phyloP scores from a whole-genome alignment of 148 eudicot species.

The Vaccinium myrtillus region DNA sequence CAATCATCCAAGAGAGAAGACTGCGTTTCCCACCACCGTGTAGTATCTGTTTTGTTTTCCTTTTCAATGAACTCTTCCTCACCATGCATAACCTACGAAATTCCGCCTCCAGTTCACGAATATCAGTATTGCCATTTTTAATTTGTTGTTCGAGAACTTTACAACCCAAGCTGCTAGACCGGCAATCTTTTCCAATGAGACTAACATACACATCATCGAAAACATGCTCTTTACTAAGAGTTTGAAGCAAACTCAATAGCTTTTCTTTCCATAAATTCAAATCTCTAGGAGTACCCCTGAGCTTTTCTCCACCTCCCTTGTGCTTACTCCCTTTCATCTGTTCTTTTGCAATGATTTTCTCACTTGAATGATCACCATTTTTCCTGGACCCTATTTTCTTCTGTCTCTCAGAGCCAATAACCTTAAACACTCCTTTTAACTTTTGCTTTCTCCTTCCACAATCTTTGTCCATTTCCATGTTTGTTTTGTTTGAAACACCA shows the following conservation, averaged over 20 bases:
- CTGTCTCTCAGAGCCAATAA: too few species aligned
- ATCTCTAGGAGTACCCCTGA: constrained; percentile 16
- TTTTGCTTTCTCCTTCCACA: too few species aligned
- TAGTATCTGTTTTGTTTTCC: constrained; percentile 14
- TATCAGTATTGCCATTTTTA: constrained; percentile 44
- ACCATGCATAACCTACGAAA: constrained; percentile 57
- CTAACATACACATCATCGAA: constrained; percentile 70
- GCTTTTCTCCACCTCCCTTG: constrained; percentile 28
- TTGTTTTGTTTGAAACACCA: background rate
- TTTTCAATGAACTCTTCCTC: constrained; percentile 23
- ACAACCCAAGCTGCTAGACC: constrained; percentile 87
- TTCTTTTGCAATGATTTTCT: background rate
- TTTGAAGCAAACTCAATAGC: constrained; percentile 52
- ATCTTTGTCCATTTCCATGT: background rate
- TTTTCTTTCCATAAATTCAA: constrained; percentile 53
- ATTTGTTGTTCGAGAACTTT: constrained; percentile 40
- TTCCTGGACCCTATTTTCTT: background rate
- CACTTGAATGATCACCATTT: background rate
- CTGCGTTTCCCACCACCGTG: constrained; percentile 49
- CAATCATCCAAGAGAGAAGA: constrained; percentile 90
- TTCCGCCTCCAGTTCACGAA: constrained; percentile 59
- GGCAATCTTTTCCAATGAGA: constrained; percentile 50
- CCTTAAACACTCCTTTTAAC: too few species aligned
- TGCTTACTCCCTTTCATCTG: constrained; percentile 3
- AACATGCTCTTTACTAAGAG: constrained; percentile 36